phyloP scores from a whole-genome alignment of 192 early-diverging fungal genomes.

The Paraglomus occultum region DNA sequence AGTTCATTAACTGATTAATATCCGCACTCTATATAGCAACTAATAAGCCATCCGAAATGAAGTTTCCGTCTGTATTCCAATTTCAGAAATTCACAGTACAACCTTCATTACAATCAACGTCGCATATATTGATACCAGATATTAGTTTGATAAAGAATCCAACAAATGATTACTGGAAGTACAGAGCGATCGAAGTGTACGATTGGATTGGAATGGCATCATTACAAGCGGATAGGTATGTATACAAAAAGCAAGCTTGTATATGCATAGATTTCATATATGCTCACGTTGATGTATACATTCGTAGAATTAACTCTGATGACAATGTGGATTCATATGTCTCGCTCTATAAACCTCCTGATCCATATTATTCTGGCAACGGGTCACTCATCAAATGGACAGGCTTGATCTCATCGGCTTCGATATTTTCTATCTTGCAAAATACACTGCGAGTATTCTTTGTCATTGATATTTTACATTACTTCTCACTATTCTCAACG shows the following conservation, averaged over 20 bases:
- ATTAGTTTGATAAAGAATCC: slow-evolving; percentile 32
- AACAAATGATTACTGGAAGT: slow-evolving; percentile 35
- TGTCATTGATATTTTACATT: no score
- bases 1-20: neutral
- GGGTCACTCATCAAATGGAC: slow-evolving; percentile 30
- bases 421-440: slow-evolving; percentile 33
- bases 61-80: slow-evolving; percentile 32
- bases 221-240: slow-evolving; percentile 39
- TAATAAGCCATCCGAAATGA: slow-evolving; percentile 31
- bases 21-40: neutral
- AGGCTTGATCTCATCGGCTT: slow-evolving; percentile 38
- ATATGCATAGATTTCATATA: neutral
- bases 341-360: slow-evolving; percentile 37
- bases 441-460: slow-evolving; percentile 30
- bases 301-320: slow-evolving; percentile 33
- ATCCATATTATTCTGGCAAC: slow-evolving; percentile 14
- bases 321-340: slow-evolving; percentile 42
- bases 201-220: slow-evolving; percentile 46
- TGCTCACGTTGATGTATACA: neutral
- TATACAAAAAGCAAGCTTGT: neutral
- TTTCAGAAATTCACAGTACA: slow-evolving; percentile 28
- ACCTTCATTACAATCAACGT: slow-evolving; percentile 3
- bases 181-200: slow-evolving; percentile 35
- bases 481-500: neutral
- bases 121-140: slow-evolving; percentile 38